These are phyloP conservation scores for Lactifluus volemus DNA, from an alignment of 768 basidiomycete species.

Conservation along the genomic window DNA sequence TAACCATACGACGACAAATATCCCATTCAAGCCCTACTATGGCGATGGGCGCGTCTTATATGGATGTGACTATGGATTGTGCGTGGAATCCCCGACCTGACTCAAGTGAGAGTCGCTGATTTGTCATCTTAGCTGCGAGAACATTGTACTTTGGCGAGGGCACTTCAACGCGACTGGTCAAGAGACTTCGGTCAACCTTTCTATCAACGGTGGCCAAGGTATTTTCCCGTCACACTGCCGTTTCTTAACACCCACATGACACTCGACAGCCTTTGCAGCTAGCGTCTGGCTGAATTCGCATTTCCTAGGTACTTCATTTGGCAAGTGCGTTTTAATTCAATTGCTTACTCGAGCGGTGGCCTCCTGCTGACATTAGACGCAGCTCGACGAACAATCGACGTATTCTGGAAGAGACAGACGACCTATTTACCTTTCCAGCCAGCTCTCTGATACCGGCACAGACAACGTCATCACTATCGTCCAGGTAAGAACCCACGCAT, in stretches of 20 bases:
- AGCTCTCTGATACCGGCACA: conserved; percentile 39
- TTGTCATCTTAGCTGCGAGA: conserved; percentile 57
- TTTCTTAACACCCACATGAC: background rate
- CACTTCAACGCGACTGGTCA: conserved; percentile 58
- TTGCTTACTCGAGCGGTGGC: background rate
- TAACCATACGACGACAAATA: conserved; percentile 65
- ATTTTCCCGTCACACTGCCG: background rate
- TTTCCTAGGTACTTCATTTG: conserved; percentile 65
- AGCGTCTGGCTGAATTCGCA: conserved; percentile 72
- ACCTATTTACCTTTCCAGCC: conserved; percentile 52
- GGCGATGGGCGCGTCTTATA: conserved; percentile 74
- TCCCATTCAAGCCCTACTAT: conserved; percentile 58
- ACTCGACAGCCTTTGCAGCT: conserved; percentile 58
- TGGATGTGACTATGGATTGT: conserved; percentile 86
- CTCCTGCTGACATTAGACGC: background rate
- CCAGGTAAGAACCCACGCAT: conserved; percentile 37
- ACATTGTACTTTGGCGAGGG: conserved; percentile 72
- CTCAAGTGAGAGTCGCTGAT: background rate
- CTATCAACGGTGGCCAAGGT: conserved; percentile 79
- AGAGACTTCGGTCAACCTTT: conserved; percentile 60
- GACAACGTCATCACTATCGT: conserved; percentile 76
- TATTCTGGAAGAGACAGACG: conserved; percentile 58
- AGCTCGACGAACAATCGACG: conserved; percentile 61
- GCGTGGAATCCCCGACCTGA: conserved; percentile 2
- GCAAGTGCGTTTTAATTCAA: conserved; percentile 43